phyloP scores from a whole-genome alignment of 2,329 filamentous ascomycete species.

The Colletotrichum salicis region DNA sequence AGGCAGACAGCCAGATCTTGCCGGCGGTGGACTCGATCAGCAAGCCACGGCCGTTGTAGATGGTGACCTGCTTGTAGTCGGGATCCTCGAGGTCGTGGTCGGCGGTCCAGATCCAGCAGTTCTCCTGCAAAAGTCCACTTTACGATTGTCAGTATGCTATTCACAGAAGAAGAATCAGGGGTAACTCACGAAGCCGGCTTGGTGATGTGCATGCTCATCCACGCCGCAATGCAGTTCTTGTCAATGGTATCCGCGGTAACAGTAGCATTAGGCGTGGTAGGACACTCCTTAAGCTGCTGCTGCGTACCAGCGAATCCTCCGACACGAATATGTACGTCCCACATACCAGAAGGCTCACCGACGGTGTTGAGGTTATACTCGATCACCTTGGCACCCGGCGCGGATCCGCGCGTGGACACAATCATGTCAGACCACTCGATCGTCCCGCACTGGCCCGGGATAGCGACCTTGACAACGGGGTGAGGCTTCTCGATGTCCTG shows the following conservation, averaged over 20 bases:
- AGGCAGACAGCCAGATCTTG: conserved; percentile 71
- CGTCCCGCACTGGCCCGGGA: conserved; percentile 68
- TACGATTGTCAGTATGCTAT: conserved; percentile 4
- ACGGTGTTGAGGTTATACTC: conserved; percentile 75
- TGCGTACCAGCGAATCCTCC: conserved; percentile 78
- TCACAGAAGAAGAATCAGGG: neutral
- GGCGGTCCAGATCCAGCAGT: conserved; percentile 59
- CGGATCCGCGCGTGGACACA: conserved; percentile 73
- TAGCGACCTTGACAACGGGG: conserved; percentile 74
- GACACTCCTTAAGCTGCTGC: conserved; percentile 71
- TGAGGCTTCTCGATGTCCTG: conserved; percentile 67
- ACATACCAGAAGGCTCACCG: conserved; percentile 65
- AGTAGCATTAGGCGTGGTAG: conserved; percentile 53
- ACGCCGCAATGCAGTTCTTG: conserved; percentile 52
- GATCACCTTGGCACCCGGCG: conserved; percentile 75
- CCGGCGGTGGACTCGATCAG: conserved; percentile 56
- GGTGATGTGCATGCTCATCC: conserved; percentile 56
- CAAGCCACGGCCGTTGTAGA: conserved; percentile 64
- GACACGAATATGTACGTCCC: conserved; percentile 82
- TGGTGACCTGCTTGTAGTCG: conserved; percentile 58
- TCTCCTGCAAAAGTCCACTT: conserved; percentile 51
- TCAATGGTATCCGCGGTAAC: conserved; percentile 28
- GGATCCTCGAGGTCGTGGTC: conserved; percentile 67
- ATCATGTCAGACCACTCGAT: conserved; percentile 80
- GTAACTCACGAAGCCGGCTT: conserved; percentile 41